A percentile compares a stretch with the other conserved stretches of the same genome.
These are phyloP conservation scores for Parsonsia alboflavescens DNA, from an alignment of 257 asterid genomes.

Conservation along the genomic window DNA sequence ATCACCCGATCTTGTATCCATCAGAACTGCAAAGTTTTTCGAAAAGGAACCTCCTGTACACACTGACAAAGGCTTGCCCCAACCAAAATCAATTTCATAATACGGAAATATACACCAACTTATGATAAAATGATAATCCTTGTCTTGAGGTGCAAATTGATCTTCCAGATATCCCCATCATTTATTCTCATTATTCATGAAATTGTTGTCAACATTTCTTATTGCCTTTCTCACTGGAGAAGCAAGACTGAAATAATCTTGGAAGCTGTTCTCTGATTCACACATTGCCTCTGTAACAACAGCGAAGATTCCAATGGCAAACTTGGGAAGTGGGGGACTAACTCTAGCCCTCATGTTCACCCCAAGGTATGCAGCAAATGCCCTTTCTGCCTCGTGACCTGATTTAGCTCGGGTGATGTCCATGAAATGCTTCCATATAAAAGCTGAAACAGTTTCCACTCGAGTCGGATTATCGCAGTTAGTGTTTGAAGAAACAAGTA, in stretches of 20 bases:
- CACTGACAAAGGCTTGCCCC: slow-evolving; percentile 26
- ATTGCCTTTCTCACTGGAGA: slow-evolving; percentile 1
- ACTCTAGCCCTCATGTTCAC: slow-evolving; percentile 35
- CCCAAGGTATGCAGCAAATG: slow-evolving; percentile 10
- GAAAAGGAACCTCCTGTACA: not conserved
- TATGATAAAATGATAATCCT: slow-evolving; percentile 12
- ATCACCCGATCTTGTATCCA: not conserved
- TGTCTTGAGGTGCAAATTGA: not conserved
- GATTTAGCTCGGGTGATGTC: slow-evolving; percentile 5
- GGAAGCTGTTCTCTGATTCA: not conserved
- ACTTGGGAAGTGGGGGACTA: slow-evolving; percentile 6
- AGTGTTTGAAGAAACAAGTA: not conserved
- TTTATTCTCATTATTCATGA: not conserved
- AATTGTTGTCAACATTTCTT: slow-evolving; percentile 2
- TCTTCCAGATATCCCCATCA: not conserved
- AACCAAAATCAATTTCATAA: slow-evolving; percentile 29
- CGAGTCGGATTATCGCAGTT: slow-evolving; percentile 16
- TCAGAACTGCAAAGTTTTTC: not conserved
- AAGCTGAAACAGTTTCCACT: slow-evolving; percentile 28
- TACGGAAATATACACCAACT: slow-evolving; percentile 31
- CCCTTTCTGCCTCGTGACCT: not conserved
- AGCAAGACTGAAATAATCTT: not conserved
- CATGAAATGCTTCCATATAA: slow-evolving; percentile 25
- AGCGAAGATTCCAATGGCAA: slow-evolving; percentile 18
- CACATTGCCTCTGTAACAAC: not conserved